Percentiles rank a stretch among this genome's conserved stretches.
Conservation (phyloP, 2,329 filamentous ascomycete species). For the Botrytis byssoidea region DNA sequence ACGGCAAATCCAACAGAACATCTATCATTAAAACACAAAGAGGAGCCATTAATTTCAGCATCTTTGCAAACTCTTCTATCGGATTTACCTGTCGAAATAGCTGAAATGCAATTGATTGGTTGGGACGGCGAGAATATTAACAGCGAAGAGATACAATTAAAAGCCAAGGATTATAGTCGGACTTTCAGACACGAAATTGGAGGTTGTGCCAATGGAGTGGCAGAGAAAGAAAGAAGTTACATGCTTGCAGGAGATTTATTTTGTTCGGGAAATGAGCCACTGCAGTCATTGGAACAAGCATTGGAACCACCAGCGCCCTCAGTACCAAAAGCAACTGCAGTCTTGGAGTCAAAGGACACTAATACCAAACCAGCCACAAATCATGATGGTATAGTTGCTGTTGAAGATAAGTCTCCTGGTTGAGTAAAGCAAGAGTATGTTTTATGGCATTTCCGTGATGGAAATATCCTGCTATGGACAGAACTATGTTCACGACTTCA, state of each 20-base stretch:
- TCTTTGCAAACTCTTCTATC: slow-evolving; percentile 53
- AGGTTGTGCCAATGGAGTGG: slow-evolving; percentile 49
- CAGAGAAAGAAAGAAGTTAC: slow-evolving; percentile 25
- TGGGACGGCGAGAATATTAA: slow-evolving; percentile 59
- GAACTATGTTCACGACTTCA: not conserved
- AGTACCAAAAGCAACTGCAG: not conserved
- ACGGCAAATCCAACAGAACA: slow-evolving; percentile 35
- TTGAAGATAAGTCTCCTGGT: not conserved
- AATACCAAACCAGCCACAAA: not conserved
- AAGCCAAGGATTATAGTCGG: slow-evolving; percentile 52
- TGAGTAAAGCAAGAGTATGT: not conserved
- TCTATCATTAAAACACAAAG: slow-evolving; percentile 32
- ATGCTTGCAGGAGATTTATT: slow-evolving; percentile 33
- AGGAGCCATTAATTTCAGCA: slow-evolving; percentile 45
- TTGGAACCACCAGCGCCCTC: not conserved
- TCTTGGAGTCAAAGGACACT: not conserved
- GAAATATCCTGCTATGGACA: slow-evolving; percentile 11
- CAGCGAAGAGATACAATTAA: slow-evolving; percentile 43
- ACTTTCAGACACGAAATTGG: slow-evolving; percentile 65
- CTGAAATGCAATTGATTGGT: slow-evolving; percentile 57
- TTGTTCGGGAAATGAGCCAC: slow-evolving; percentile 31
- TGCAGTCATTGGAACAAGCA: slow-evolving; percentile 3
- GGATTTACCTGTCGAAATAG: slow-evolving; percentile 43
- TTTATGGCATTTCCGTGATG: not conserved
- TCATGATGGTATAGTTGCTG: not conserved